phyloP scores from a whole-genome alignment of 495 filamentous ascomycete species.

The Penicillium ucsense region DNA sequence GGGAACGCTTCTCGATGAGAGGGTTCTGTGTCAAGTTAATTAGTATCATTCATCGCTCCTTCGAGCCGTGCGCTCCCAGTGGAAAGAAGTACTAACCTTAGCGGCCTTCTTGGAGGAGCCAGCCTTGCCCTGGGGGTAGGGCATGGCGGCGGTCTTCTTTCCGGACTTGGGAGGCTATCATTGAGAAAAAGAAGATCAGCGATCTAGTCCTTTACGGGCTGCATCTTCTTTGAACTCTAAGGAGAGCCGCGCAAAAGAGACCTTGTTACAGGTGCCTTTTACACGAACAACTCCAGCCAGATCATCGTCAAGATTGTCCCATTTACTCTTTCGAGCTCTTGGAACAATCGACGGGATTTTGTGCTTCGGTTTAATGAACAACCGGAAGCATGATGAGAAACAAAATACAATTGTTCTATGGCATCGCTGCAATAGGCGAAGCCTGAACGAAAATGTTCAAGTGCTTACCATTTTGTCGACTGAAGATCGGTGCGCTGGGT shows the following conservation, averaged over 20 bases:
- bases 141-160: constrained; percentile 92
- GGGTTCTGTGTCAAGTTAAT: constrained; percentile 62
- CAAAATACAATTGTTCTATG: constrained; percentile 22
- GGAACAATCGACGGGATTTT: constrained; percentile 27
- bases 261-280: constrained; percentile 49
- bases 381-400: constrained; percentile 25
- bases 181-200: constrained; percentile 99
- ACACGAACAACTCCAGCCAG: constrained; percentile 75
- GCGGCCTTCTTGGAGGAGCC: constrained; percentile 81
- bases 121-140: constrained; percentile 90
- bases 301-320: constrained; percentile 51
- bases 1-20: constrained; percentile 92
- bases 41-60: constrained; percentile 14
- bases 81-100: constrained; percentile 60
- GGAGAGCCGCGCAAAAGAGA: constrained; percentile 51
- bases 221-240: constrained; percentile 87
- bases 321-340: constrained; percentile 27
- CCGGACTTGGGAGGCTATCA: constrained; percentile 98
- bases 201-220: constrained; percentile 63
- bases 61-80: constrained; percentile 9
- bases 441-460: constrained; percentile 23
- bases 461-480: constrained; percentile 46
- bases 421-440: constrained; percentile 31
- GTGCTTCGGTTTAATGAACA: constrained; percentile 25
- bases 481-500: constrained; percentile 34